phyloP scores from a whole-genome alignment of 345 rosid genomes.

The Eucalyptus coolabah region DNA sequence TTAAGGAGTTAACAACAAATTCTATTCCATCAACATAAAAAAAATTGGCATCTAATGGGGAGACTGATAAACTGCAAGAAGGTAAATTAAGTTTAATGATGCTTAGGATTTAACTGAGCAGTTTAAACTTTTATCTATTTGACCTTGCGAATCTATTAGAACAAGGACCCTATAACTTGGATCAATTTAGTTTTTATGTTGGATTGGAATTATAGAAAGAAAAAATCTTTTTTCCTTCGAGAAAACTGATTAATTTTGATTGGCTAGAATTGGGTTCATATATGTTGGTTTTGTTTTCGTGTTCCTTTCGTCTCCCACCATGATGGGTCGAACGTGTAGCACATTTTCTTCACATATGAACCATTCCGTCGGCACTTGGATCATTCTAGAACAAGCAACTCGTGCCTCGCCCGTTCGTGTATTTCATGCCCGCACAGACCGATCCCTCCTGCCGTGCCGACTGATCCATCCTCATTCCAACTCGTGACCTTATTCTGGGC shows the following conservation, averaged over 20 bases:
- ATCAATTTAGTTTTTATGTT: neutral
- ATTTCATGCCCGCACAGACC: neutral
- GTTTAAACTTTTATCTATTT: neutral
- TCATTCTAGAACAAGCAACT: neutral
- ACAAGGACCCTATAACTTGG: neutral
- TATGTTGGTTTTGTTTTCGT: neutral
- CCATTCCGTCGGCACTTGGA: neutral
- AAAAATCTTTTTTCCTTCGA: too few relatives aligned
- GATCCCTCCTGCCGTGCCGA: neutral
- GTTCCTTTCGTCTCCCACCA: neutral
- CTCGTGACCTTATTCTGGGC: neutral
- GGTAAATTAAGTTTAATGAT: neutral
- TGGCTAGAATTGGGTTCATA: neutral
- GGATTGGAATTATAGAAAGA: neutral
- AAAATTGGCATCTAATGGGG: neutral
- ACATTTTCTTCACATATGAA: neutral
- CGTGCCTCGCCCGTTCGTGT: neutral
- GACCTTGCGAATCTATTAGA: neutral
- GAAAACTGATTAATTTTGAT: neutral
- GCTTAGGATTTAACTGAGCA: neutral
- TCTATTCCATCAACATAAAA: neutral
- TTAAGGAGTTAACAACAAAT: neutral
- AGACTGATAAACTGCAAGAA: neutral
- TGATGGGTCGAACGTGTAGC: neutral
- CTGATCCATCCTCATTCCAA: neutral